Conservation (phyloP, 2,329 filamentous ascomycete genomes). For the Trichoderma arundinaceum region DNA sequence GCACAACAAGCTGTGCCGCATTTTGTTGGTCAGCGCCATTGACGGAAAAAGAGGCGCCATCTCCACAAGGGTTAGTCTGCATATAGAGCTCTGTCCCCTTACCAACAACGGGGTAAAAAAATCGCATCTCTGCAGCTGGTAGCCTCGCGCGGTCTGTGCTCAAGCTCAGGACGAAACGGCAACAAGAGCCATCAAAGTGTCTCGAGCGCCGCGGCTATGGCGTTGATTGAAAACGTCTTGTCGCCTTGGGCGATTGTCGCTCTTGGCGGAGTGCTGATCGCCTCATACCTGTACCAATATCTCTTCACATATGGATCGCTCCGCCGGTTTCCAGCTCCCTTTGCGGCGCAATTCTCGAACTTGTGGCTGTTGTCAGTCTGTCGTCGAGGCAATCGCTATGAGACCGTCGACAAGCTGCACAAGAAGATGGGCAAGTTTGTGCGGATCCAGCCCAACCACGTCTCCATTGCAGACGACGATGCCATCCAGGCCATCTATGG, state of each 20-base stretch:
- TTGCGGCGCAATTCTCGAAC: slow-evolving; percentile 71
- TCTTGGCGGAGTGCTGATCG: slow-evolving; percentile 53
- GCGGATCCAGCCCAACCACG: slow-evolving; percentile 81
- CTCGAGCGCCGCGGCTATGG: slow-evolving; percentile 36
- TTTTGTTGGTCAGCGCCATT: slow-evolving; percentile 7
- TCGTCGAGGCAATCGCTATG: slow-evolving; percentile 69
- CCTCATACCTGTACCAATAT: slow-evolving; percentile 65
- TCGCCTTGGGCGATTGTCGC: slow-evolving; percentile 54
- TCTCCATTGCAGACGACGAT: slow-evolving; percentile 80
- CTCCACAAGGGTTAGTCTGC: slow-evolving; percentile 18
- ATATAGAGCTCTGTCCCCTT: slow-evolving; percentile 4
- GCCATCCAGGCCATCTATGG: slow-evolving; percentile 81
- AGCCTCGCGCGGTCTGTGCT: too few species aligned
- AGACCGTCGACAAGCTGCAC: slow-evolving; percentile 72
- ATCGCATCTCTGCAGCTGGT: not conserved
- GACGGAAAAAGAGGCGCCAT: slow-evolving; percentile 16
- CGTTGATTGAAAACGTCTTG: slow-evolving; percentile 40
- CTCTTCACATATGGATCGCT: slow-evolving; percentile 59
- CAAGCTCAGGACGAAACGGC: too few species aligned
- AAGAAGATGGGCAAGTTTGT: slow-evolving; percentile 79
- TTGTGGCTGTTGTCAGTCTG: slow-evolving; percentile 76
- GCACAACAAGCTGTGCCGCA: not conserved
- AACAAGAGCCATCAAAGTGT: too few species aligned
- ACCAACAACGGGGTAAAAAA: not conserved
- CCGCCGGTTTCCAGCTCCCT: slow-evolving; percentile 65